Base-by-base conservation (phyloP, 306 rosid species). In the Bauhinia variegata region DNA sequence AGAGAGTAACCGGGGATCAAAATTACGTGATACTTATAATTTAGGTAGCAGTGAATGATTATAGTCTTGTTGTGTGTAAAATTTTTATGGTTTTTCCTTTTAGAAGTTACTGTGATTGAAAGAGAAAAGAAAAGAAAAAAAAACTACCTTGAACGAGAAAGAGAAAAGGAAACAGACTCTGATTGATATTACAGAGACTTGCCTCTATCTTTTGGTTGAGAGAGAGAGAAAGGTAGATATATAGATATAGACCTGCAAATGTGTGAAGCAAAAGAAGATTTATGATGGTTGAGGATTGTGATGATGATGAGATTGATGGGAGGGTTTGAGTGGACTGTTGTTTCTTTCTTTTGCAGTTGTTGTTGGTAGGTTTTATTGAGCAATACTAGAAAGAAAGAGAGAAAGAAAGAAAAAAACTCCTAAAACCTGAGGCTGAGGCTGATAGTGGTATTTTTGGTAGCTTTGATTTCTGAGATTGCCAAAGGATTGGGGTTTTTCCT, bases 251-350 rank as follows among this genome's bases (percentile, higher is more conserved):
- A 60, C 49, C 74, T 76, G 80, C 39, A 83, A 76, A 75, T 76
- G 80, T n/a, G 75, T 52, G 85, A 81, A 73, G 81, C 78, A 73
- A 48, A 62, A 58, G 69, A 57, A 65, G 71, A 68, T 30, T 69
- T 56, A n/a, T 44, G 54, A 42, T 70, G 70, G 70, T 56, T 62
- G 83, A 54, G 62, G 72, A 54, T 52, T 23, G 28, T 23, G 28
- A 17, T 73, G 28, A 17, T 73, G 92, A 87, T 70, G 80, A 87
- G 96, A 87, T 72, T 78, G 90, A 83, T 86, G 91, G 79, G 79
- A 82, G 71, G 70, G 57, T 76, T 76, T 78, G 89, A 87, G 71
- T 77, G 65, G 83, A 80, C 85, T 85, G 57, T 71, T 84, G 2
- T 23, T 23, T 23, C 28, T 23, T 63, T 32, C 34, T 48, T 55